These are phyloP conservation scores for Physocladia obscura DNA, from an alignment of 192 early-diverging fungal genomes.

Conservation along the genomic window DNA sequence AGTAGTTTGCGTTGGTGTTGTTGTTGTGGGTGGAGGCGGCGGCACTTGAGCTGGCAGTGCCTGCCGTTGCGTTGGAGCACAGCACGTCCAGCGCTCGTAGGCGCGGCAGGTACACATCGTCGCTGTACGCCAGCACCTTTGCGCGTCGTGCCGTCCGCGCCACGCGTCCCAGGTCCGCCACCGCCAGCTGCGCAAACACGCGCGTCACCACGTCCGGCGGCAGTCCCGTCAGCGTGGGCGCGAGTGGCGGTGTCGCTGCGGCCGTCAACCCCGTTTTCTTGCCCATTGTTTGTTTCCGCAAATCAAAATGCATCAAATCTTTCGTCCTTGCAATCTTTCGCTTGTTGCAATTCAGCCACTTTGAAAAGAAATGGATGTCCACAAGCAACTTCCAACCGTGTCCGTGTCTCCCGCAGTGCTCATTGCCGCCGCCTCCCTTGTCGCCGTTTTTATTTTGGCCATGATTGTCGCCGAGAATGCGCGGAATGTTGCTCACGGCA, in stretches of 20 bases:
- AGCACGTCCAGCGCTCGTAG: constrained; percentile 53
- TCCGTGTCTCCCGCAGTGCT: too few relatives aligned
- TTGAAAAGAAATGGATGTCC: too few relatives aligned
- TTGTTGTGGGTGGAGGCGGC: constrained; percentile 23
- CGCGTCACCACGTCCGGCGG: constrained; percentile 54
- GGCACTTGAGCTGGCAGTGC: neutral
- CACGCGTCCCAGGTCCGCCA: constrained; percentile 40
- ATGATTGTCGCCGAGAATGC: too few relatives aligned
- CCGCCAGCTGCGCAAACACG: constrained; percentile 43
- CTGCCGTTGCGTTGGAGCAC: neutral
- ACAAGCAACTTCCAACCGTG: too few relatives aligned
- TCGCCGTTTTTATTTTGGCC: too few relatives aligned
- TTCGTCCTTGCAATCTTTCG: too few relatives aligned
- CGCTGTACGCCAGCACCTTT: constrained; percentile 76
- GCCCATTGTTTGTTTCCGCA: neutral
- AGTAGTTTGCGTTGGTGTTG: too few relatives aligned
- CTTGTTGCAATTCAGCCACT: too few relatives aligned
- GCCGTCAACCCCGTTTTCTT: neutral
- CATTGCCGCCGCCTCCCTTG: too few relatives aligned
- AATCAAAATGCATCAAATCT: too few relatives aligned
- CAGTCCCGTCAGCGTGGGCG: constrained; percentile 36
- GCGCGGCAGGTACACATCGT: constrained; percentile 73
- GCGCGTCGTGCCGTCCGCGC: constrained; percentile 68
- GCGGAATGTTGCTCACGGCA: neutral
- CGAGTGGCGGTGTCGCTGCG: constrained; percentile 32